phyloP scores from a whole-genome alignment of 2,329 filamentous ascomycete species.

The Trichophyton rubrum region DNA sequence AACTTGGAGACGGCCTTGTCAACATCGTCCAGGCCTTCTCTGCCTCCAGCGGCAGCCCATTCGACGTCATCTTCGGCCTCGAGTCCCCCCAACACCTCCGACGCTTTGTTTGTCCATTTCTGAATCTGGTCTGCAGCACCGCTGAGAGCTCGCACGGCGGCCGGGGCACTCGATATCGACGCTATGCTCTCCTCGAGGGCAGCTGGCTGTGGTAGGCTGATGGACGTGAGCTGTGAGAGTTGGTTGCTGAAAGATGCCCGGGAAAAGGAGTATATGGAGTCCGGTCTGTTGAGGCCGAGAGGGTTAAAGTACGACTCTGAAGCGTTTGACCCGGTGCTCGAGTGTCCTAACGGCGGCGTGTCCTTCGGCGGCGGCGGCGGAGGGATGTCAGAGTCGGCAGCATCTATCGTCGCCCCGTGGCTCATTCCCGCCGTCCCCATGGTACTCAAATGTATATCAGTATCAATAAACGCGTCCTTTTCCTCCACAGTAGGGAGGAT shows the following conservation, averaged over 20 bases:
- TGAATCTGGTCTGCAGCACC: conserved; percentile 85
- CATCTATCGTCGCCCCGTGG: conserved; percentile 15
- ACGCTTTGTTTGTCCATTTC: conserved; percentile 86
- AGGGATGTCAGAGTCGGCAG: conserved; percentile 28
- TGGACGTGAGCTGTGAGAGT: conserved; percentile 78
- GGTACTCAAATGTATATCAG: conserved; percentile 5
- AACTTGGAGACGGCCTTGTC: conserved; percentile 66
- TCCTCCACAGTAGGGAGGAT: conserved; percentile 9
- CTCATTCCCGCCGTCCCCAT: conserved; percentile 10
- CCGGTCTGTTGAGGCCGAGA: conserved; percentile 47
- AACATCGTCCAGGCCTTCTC: conserved; percentile 42
- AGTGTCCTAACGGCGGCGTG: conserved; percentile 17
- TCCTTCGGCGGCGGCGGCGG: conserved; percentile 27
- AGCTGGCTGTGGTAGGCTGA: conserved; percentile 75
- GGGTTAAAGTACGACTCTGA: conserved; percentile 35
- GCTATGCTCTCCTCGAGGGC: conserved; percentile 72
- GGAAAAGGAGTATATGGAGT: conserved; percentile 88
- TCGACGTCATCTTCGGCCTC: conserved; percentile 96
- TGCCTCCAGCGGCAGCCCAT: conserved; percentile 80
- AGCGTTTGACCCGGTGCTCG: conserved; percentile 20
- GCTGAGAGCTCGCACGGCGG: conserved; percentile 71
- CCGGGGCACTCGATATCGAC: conserved; percentile 69
- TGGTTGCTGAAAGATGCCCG: conserved; percentile 87
- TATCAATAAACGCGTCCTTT: not conserved
- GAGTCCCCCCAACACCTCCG: conserved; percentile 73